Evolutionary conservation across 768 basidiomycete genomes (phyloP).

Genomic region (Podaxis sp.): DNA sequence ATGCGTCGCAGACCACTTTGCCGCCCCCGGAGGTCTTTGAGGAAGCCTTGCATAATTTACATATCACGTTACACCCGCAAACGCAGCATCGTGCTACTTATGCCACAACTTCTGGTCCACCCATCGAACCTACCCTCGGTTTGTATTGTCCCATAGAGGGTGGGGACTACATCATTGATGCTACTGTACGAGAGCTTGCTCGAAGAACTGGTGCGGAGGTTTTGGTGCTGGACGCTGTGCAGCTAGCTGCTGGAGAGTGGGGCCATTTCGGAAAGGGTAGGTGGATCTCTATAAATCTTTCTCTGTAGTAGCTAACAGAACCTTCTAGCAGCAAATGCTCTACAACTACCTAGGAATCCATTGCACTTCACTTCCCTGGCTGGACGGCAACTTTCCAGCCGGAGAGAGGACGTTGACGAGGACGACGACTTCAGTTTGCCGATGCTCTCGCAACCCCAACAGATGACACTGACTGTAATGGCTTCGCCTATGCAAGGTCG

Average conservation of each 20-base stretch:
- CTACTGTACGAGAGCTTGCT: slow-evolving; percentile 76
- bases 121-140: slow-evolving; percentile 76
- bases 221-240: slow-evolving; percentile 76
- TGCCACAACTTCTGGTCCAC: slow-evolving; percentile 45
- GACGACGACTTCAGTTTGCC: slow-evolving; percentile 25
- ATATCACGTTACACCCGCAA: slow-evolving; percentile 76
- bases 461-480: slow-evolving; percentile 40
- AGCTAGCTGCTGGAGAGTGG: slow-evolving; percentile 85
- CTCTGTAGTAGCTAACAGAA: neutral
- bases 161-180: slow-evolving; percentile 77
- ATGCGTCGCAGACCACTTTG: slow-evolving; percentile 31
- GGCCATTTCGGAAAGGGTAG: slow-evolving; percentile 79
- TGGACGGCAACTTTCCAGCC: slow-evolving; percentile 18
- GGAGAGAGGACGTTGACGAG: slow-evolving; percentile 41
- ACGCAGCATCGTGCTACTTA: slow-evolving; percentile 73
- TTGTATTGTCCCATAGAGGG: slow-evolving; percentile 85
- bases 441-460: slow-evolving; percentile 28
- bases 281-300: slow-evolving; percentile 9
- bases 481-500: slow-evolving; percentile 32
- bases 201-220: slow-evolving; percentile 73
- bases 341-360: slow-evolving; percentile 71
- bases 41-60: slow-evolving; percentile 70
- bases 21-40: slow-evolving; percentile 76
- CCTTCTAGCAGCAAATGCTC: slow-evolving; percentile 55
- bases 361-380: slow-evolving; percentile 54